Evolutionary conservation across 1,284 basidiomycete species (phyloP), one percentile per base, ranked within the genome.

Genomic region (Microbotryomycetes sp.): DNA sequence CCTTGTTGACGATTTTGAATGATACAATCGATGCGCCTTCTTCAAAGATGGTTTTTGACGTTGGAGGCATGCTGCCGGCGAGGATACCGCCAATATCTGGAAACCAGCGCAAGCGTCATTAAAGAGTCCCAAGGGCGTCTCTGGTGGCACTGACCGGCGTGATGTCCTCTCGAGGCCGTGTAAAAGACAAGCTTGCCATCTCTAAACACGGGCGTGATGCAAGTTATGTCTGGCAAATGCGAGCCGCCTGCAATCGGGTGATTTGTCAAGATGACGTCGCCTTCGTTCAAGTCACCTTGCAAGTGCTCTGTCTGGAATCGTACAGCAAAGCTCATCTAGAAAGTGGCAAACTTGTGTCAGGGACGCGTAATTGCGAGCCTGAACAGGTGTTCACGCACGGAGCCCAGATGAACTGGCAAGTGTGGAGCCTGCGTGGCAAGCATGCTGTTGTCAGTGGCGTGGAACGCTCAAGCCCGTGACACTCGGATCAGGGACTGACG

Each of bases 1-100:
- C 92, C 21, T 82, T 81, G 50, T 83, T 79, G 16, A 98, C 93
- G 65, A 97, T 86, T 77, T 96, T 97, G 82, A 98, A 91, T 71
- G 87, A 89, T 6, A 27, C n/a, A 61, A 97, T 90, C 73, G 91
- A 83, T 0, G 93, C 93, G 15, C 93, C 93, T 76, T 98, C 94
- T 73, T 98, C 89, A 67, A 87, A 91, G 53, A 97, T 85, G 61
- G 81, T 89, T 60, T 88, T 88, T 27, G 87, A 89, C 0, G 88
- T 92, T 0, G 93, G 90, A 0, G 93, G 93, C 93, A 97, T 97
- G 5, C 28, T 45, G 15, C 71, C 88, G 1, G 91, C 89, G 5
- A 91, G 79, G 66, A 87, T 87, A 0, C 85, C 85, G 1, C 76
- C 76, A 45, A 76, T 76, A 52, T 76, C 76, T 56, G 59, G 45